Conservation (phyloP, 2,329 filamentous ascomycete genomes). For the Fusarium sp. region DNA sequence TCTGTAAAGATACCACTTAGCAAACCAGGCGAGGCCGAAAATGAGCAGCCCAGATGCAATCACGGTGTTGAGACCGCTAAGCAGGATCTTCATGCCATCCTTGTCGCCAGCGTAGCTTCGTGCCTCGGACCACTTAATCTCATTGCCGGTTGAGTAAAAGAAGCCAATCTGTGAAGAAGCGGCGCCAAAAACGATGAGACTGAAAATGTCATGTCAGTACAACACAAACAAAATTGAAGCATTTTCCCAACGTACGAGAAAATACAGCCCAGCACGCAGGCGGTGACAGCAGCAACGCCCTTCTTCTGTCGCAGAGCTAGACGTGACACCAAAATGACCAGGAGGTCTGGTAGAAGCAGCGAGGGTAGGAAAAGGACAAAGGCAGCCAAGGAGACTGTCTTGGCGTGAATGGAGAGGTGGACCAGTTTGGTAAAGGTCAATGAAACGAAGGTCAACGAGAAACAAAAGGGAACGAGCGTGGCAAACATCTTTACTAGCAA, state of each 20-base stretch:
- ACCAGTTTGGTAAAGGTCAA: constrained; percentile 46
- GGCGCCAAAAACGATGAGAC: constrained; percentile 45
- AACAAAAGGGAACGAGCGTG: constrained; percentile 45
- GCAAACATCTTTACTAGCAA: constrained; percentile 35
- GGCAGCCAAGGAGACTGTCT: constrained; percentile 39
- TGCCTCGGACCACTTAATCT: constrained; percentile 49
- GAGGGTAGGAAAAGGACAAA: constrained; percentile 48
- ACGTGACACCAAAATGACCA: constrained; percentile 43
- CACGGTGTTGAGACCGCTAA: constrained; percentile 47
- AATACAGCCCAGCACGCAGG: constrained; percentile 40
- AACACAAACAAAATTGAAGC: neutral
- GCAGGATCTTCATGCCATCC: constrained; percentile 49
- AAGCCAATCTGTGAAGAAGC: constrained; percentile 50
- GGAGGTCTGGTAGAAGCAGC: constrained; percentile 45
- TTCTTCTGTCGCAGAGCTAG: constrained; percentile 45
- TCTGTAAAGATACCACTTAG: constrained; percentile 43
- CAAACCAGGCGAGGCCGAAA: constrained; percentile 41
- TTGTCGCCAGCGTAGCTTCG: constrained; percentile 45
- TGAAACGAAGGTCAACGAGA: constrained; percentile 47
- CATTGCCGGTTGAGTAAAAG: constrained; percentile 48
- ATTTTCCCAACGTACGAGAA: constrained; percentile 44
- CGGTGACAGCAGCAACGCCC: constrained; percentile 39
- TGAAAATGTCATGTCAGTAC: constrained; percentile 20
- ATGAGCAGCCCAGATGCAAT: constrained; percentile 38
- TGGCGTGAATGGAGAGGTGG: constrained; percentile 46